Percentiles rank a stretch among this genome's conserved stretches.
phyloP scores from a whole-genome alignment of 2,329 filamentous ascomycete species.

The Monascus ruber region DNA sequence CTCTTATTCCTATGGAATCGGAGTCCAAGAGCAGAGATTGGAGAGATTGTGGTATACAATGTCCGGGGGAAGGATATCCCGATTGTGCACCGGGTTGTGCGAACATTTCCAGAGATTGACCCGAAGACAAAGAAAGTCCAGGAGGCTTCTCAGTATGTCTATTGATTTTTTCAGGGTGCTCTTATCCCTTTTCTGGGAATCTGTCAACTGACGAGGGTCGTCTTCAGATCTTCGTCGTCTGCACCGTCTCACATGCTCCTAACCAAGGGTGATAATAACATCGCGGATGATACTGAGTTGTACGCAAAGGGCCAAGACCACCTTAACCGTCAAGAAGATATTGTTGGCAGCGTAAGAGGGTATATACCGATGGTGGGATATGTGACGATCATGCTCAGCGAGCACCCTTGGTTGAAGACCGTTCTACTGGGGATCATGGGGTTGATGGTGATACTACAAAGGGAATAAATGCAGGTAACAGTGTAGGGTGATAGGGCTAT shows the following conservation, averaged over 20 bases:
- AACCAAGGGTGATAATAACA: conserved; percentile 96
- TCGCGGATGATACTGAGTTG: conserved; percentile 81
- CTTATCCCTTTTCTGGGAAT: neutral
- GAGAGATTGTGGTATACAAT: conserved; percentile 70
- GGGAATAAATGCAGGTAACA: conserved; percentile 49
- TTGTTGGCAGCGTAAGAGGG: conserved; percentile 82
- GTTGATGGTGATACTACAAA: conserved; percentile 78
- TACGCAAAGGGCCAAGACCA: conserved; percentile 83
- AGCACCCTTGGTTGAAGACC: conserved; percentile 95
- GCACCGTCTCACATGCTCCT: conserved; percentile 49
- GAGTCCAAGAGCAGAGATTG: conserved; percentile 50
- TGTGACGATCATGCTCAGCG: conserved; percentile 88
- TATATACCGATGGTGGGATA: conserved; percentile 95
- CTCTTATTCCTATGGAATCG: conserved; percentile 55
- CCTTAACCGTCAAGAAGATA: conserved; percentile 67
- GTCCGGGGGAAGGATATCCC: conserved; percentile 90
- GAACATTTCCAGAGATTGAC: conserved; percentile 46
- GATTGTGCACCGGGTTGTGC: conserved; percentile 86
- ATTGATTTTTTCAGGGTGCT: conserved; percentile 1
- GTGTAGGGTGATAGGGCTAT: too few species aligned
- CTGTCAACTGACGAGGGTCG: conserved; percentile 1
- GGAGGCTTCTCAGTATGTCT: conserved; percentile 18
- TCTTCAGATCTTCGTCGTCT: conserved; percentile 12
- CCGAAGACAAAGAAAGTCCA: conserved; percentile 24
- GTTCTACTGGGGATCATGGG: conserved; percentile 94